phyloP scores from a whole-genome alignment of 441 rosid species.

The Pelargonium australe region DNA sequence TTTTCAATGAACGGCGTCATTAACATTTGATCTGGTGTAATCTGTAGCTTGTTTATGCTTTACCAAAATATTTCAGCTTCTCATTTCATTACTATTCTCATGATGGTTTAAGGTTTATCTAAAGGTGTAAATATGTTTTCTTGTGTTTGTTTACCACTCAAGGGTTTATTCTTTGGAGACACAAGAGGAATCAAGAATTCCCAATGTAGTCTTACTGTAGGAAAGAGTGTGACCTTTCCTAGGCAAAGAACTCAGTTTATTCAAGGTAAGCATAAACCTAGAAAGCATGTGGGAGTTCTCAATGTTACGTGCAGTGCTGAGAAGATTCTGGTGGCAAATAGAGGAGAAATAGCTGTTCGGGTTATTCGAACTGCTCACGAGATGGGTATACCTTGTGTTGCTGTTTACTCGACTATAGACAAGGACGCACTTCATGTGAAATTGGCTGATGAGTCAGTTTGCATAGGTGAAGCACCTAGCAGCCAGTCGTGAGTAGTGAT shows the following conservation, averaged over 20 bases:
- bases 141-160: conserved; percentile 4
- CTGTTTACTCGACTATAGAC: conserved; percentile 91
- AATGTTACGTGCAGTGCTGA: conserved; percentile 56
- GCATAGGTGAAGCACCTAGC: conserved; percentile 98
- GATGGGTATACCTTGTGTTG: conserved; percentile 98
- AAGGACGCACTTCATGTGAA: conserved; percentile 93
- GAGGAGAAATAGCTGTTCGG: conserved; percentile 97
- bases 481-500: conserved; percentile 69
- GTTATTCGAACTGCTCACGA: conserved; percentile 97
- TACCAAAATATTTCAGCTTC: not conserved
- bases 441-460: conserved; percentile 89
- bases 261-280: conserved; percentile 29
- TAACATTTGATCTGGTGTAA: not conserved
- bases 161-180: conserved; percentile 53
- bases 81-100: too few relatives aligned
- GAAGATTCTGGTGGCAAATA: conserved; percentile 81
- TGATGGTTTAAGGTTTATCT: not conserved
- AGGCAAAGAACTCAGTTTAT: conserved; percentile 36
- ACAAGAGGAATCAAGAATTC: conserved; percentile 43
- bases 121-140: conserved; percentile 1
- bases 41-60: not conserved
- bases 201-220: conserved; percentile 52
- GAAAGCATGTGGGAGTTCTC: conserved; percentile 48
- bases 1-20: not conserved
- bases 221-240: conserved; percentile 47